phyloP scores from a whole-genome alignment of 257 asterid genomes.

The Plantago elongata region DNA sequence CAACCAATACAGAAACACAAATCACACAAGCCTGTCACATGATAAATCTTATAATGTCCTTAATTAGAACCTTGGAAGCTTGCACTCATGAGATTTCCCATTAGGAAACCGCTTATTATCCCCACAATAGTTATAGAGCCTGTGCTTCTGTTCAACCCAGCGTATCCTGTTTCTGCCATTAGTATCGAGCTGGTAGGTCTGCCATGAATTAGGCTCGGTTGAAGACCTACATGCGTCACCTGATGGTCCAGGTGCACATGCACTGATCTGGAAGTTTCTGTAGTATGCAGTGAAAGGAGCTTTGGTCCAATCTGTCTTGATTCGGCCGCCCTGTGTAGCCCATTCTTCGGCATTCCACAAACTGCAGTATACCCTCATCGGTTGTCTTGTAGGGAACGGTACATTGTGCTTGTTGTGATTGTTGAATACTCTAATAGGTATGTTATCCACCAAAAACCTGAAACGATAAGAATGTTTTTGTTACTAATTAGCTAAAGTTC shows the following conservation, averaged over 20 bases:
- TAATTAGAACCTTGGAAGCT: conserved; percentile 1
- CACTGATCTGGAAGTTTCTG: conserved; percentile 19
- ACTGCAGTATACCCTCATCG: conserved; percentile 37
- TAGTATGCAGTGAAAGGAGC: conserved; percentile 29
- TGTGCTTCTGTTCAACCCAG: conserved; percentile 1
- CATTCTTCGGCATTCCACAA: conserved; percentile 46
- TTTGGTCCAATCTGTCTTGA: conserved; percentile 34
- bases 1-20: not conserved
- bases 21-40: not conserved
- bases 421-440: conserved; percentile 34
- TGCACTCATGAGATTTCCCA: not conserved
- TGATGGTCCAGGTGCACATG: conserved; percentile 12
- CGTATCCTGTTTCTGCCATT: not conserved
- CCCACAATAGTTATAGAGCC: conserved; percentile 6
- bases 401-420: conserved; percentile 24
- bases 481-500: not conserved
- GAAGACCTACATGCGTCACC: not conserved
- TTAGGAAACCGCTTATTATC: not conserved
- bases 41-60: not conserved
- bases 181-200: not conserved
- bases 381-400: conserved; percentile 31
- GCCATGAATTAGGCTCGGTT: conserved; percentile 1
- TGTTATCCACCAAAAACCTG: conserved; percentile 41
- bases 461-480: not conserved
- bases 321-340: conserved; percentile 49